Percentiles rank a stretch among this genome's conserved stretches.
These are phyloP conservation scores for Fulvia fulva DNA, from an alignment of 2,329 filamentous ascomycete species.

Conservation along the genomic window DNA sequence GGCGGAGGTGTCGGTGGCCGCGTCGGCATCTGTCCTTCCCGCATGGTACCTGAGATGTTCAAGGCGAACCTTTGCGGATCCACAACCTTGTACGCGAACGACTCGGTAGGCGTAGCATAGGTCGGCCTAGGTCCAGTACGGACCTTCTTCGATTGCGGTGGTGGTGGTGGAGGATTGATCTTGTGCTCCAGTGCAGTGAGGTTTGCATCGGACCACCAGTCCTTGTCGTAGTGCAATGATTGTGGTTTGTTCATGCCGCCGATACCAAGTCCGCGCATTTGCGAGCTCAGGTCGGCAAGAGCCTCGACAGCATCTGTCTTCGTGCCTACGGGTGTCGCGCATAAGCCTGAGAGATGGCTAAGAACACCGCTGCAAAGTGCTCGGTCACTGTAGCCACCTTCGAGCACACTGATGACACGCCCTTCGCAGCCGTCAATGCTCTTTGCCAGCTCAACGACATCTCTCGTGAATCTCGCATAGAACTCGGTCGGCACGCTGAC, in stretches of 20 bases:
- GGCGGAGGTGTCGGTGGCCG: slow-evolving; percentile 61
- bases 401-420: slow-evolving; percentile 84
- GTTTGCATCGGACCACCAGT: slow-evolving; percentile 49
- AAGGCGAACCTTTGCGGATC: slow-evolving; percentile 63
- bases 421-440: slow-evolving; percentile 78
- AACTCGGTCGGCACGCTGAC: slow-evolving; percentile 97
- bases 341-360: slow-evolving; percentile 83
- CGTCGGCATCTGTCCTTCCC: slow-evolving; percentile 33
- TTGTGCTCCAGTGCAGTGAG: slow-evolving; percentile 67
- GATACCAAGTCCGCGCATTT: slow-evolving; percentile 28
- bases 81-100: slow-evolving; percentile 76
- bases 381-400: slow-evolving; percentile 93
- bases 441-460: slow-evolving; percentile 75
- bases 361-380: slow-evolving; percentile 83
- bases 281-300: slow-evolving; percentile 21
- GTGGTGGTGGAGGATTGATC: slow-evolving; percentile 49
- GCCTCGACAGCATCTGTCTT: slow-evolving; percentile 7
- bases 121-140: slow-evolving; percentile 60
- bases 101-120: slow-evolving; percentile 82
- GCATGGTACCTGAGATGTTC: slow-evolving; percentile 56
- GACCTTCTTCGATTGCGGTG: slow-evolving; percentile 52
- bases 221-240: slow-evolving; percentile 34
- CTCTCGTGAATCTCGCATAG: slow-evolving; percentile 84
- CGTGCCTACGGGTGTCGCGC: slow-evolving; percentile 29
- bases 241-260: neutral